These are phyloP conservation scores for Neoscytalidium dimidiatum DNA, from an alignment of 2,329 filamentous ascomycete species.

Conservation along the genomic window DNA sequence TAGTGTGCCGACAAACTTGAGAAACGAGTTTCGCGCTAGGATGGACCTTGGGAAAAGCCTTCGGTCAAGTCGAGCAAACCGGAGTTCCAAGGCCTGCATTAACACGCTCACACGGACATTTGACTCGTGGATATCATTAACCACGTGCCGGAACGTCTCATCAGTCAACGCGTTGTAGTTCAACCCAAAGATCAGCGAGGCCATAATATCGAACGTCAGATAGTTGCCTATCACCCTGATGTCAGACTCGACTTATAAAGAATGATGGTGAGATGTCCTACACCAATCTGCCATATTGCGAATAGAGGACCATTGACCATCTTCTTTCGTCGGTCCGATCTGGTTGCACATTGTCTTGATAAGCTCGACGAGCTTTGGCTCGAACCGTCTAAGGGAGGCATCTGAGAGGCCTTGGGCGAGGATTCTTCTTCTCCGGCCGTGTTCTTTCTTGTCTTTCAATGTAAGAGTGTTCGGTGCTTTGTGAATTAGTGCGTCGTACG, in stretches of 20 bases:
- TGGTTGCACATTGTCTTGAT: neutral
- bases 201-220: conserved; percentile 55
- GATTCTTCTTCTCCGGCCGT: conserved; percentile 50
- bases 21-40: neutral
- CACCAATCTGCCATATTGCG: neutral
- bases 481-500: conserved; percentile 39
- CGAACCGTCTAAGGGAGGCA: conserved; percentile 39
- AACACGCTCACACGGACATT: neutral
- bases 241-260: neutral
- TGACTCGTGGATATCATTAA: conserved; percentile 41
- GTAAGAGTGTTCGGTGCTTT: conserved; percentile 46
- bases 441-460: conserved; percentile 46
- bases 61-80: neutral
- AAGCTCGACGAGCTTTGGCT: neutral
- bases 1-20: neutral
- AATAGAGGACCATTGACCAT: neutral
- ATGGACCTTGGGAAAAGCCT: conserved; percentile 5
- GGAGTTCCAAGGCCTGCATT: neutral
- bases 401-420: conserved; percentile 51
- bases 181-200: conserved; percentile 49
- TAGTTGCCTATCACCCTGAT: neutral
- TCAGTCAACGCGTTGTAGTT: conserved; percentile 37
- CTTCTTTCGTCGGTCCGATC: neutral
- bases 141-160: conserved; percentile 36
- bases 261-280: neutral